phyloP scores from a whole-genome alignment of 169 alveolate species.

The Eimeria acervulina region DNA sequence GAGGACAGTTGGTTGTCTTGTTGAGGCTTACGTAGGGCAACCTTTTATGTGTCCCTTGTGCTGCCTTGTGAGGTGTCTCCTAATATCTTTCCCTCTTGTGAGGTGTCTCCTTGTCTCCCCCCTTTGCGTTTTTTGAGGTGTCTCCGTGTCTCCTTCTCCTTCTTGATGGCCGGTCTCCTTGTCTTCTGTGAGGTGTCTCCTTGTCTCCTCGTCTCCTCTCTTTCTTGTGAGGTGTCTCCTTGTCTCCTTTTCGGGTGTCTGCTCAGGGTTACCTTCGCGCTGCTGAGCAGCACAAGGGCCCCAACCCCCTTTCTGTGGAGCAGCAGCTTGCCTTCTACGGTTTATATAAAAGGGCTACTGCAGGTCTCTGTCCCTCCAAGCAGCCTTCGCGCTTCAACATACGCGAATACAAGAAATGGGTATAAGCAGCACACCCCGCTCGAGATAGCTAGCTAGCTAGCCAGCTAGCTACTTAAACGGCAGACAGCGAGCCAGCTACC shows the following conservation, averaged over 20 bases:
- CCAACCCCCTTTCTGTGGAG: background rate
- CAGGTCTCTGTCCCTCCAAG: slow-evolving; percentile 12
- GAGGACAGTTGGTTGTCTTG: no score
- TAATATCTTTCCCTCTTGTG: no score
- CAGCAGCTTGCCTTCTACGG: slow-evolving; percentile 25
- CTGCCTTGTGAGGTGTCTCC: no score
- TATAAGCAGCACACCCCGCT: background rate
- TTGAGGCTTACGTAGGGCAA: no score
- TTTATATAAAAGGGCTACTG: slow-evolving; percentile 10
- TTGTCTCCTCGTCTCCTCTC: background rate
- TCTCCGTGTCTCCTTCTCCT: no score
- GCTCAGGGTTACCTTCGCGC: background rate
- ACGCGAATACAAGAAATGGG: slow-evolving; percentile 49
- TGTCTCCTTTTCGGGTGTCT: background rate
- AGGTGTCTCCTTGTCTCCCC: background rate
- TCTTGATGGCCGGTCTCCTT: no score
- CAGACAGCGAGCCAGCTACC: background rate
- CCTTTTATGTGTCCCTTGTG: no score
- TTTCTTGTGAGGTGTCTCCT: no score
- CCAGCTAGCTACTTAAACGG: background rate
- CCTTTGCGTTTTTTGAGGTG: no score
- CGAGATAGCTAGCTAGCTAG: background rate
- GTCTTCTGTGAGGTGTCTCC: no score
- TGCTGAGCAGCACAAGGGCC: background rate
- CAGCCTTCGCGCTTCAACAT: slow-evolving; percentile 41